Conservation (phyloP, 2,329 filamentous ascomycete species). For the Chaetothyriales sp. region DNA sequence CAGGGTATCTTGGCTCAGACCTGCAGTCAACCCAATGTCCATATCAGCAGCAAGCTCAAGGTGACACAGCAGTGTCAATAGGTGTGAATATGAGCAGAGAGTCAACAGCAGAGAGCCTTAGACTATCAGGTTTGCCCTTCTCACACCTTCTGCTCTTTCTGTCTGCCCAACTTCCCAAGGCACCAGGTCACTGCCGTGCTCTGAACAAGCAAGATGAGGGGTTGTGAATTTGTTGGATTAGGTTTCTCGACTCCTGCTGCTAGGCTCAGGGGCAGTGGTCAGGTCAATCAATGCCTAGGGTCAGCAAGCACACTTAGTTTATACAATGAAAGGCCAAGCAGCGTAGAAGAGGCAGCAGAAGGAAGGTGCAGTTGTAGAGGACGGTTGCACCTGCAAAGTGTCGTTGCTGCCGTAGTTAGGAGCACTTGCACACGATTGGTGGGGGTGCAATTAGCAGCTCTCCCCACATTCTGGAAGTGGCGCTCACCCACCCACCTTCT, state of each 20-base stretch:
- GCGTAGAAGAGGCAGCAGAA: not conserved
- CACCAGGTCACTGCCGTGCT: not conserved
- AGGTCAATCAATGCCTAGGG: not conserved
- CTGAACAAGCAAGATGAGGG: not conserved
- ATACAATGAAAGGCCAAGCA: slow-evolving; percentile 1
- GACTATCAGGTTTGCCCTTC: not conserved
- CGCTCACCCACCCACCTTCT: not conserved
- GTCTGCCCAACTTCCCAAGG: not conserved
- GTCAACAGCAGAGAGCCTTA: not conserved
- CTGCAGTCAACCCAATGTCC: not conserved
- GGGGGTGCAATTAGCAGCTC: not conserved
- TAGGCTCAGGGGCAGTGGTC: not conserved
- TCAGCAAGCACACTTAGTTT: not conserved
- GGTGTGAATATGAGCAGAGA: not conserved
- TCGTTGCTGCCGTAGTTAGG: not conserved
- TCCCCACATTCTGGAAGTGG: not conserved
- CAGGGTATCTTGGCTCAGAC: not conserved
- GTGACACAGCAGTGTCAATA: not conserved
- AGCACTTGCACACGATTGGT: not conserved
- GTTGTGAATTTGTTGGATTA: not conserved
- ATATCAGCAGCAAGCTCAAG: not conserved
- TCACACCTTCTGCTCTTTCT: not conserved
- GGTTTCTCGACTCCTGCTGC: not conserved
- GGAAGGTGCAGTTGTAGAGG: not conserved
- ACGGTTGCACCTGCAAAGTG: not conserved